Conservation (phyloP, 2,329 filamentous ascomycete genomes). For the Lasiodiplodia sp. region DNA sequence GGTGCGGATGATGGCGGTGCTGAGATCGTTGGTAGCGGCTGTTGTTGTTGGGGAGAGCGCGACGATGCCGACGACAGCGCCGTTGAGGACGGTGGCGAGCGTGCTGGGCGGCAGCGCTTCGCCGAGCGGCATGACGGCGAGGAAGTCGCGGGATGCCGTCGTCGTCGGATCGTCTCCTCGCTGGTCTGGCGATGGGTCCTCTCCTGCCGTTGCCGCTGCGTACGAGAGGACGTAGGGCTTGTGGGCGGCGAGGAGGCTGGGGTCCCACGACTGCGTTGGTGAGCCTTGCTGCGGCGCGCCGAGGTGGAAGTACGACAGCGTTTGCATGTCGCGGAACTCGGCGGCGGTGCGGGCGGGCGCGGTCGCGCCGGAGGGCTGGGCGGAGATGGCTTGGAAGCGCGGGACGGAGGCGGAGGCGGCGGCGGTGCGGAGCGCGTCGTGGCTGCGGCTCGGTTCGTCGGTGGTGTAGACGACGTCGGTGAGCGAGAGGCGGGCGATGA, state of each 20-base stretch:
- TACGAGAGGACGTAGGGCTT: slow-evolving; percentile 71
- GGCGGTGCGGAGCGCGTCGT: slow-evolving; percentile 59
- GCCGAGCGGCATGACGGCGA: slow-evolving; percentile 73
- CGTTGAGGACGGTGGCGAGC: slow-evolving; percentile 71
- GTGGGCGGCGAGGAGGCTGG: slow-evolving; percentile 62
- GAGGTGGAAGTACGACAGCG: slow-evolving; percentile 79
- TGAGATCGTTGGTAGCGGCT: slow-evolving; percentile 54
- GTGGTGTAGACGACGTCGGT: slow-evolving; percentile 69
- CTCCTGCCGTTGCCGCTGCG: slow-evolving; percentile 43
- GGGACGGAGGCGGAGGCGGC: slow-evolving; percentile 36
- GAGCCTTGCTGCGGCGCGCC: slow-evolving; percentile 34
- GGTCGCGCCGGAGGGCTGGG: slow-evolving; percentile 50
- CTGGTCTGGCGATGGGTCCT: neutral
- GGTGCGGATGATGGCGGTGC: slow-evolving; percentile 33
- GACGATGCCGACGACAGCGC: slow-evolving; percentile 72
- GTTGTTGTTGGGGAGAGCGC: slow-evolving; percentile 30
- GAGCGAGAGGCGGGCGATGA: slow-evolving; percentile 63
- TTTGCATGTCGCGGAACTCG: slow-evolving; percentile 76
- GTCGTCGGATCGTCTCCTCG: neutral
- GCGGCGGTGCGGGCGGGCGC: slow-evolving; percentile 63
- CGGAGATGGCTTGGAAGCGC: slow-evolving; percentile 63
- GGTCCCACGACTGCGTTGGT: slow-evolving; percentile 55
- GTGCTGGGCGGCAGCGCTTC: slow-evolving; percentile 66
- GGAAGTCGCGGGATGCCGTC: slow-evolving; percentile 56
- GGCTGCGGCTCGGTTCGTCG: slow-evolving; percentile 65